These are phyloP conservation scores for Obba rivulosa DNA, from an alignment of 768 basidiomycete genomes.

Conservation along the genomic window DNA sequence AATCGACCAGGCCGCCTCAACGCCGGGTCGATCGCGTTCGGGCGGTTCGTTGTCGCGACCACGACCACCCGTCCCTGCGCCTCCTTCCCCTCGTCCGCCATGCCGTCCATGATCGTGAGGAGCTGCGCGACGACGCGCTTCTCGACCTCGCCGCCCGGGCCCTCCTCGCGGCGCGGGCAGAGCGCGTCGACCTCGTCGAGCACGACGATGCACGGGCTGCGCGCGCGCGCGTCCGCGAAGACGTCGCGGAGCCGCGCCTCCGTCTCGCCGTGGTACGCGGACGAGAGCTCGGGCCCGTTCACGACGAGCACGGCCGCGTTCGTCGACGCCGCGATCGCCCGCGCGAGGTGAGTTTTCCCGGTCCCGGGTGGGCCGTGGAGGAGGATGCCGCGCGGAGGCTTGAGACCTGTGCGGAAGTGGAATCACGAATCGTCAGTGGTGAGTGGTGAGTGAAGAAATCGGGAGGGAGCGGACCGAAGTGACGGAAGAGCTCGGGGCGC, in stretches of 20 bases:
- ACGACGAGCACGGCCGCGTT: conserved; percentile 86
- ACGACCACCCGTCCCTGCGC: conserved; percentile 71
- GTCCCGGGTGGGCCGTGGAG: conserved; percentile 96
- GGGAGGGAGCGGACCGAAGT: conserved; percentile 48
- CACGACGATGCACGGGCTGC: conserved; percentile 89
- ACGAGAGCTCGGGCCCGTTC: conserved; percentile 92
- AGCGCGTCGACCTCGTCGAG: conserved; percentile 96
- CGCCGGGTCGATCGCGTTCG: conserved; percentile 94
- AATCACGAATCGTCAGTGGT: neutral
- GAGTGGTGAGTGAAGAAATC: neutral
- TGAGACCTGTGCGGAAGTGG: conserved; percentile 62
- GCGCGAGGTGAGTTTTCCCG: conserved; percentile 94
- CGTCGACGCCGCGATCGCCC: conserved; percentile 87
- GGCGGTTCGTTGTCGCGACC: conserved; percentile 93
- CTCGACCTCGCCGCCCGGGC: conserved; percentile 91
- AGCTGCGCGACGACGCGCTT: conserved; percentile 93
- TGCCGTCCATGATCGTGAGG: conserved; percentile 91
- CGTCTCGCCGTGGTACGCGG: conserved; percentile 96
- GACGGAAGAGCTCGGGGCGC: conserved; percentile 73
- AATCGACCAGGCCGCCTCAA: conserved; percentile 86
- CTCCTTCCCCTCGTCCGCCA: conserved; percentile 44
- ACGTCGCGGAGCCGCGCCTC: conserved; percentile 87
- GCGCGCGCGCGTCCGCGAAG: conserved; percentile 75
- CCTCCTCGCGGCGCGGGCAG: conserved; percentile 85
- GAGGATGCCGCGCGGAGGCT: conserved; percentile 92